A percentile compares a stretch with the other conserved stretches of the same genome.
Evolutionary conservation across 441 rosid genomes (phyloP).

Genomic region (Arabidopsis hybrid): DNA sequence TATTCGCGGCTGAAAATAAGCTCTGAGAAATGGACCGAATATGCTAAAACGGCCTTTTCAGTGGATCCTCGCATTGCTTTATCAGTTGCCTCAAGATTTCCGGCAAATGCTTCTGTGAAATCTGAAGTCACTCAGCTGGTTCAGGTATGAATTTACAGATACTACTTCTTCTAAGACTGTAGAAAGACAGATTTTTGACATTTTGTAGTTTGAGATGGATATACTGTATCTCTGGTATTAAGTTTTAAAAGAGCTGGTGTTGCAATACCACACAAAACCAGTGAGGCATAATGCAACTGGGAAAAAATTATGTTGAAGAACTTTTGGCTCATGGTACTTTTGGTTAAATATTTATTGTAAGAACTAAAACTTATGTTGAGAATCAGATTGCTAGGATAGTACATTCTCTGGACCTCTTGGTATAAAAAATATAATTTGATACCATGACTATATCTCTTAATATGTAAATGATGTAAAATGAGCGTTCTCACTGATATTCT

Average conservation of each 20-base stretch:
- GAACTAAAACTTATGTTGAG: constrained; percentile 5
- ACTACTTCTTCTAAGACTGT: not conserved
- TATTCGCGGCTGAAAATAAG: constrained; percentile 72
- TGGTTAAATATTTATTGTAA: constrained; percentile 5
- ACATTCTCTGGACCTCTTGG: constrained; percentile 25
- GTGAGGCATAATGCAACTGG: constrained; percentile 30
- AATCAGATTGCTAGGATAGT: constrained; percentile 8
- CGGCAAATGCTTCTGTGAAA: constrained; percentile 71
- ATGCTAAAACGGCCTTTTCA: constrained; percentile 85
- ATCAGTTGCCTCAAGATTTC: constrained; percentile 86
- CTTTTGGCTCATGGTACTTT: constrained; percentile 5
- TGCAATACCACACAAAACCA: constrained; percentile 10
- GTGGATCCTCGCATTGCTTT: constrained; percentile 94
- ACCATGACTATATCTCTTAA: constrained; percentile 2
- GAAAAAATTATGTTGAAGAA: not conserved
- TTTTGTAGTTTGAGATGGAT: constrained; percentile 24
- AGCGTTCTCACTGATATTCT: constrained; percentile 27
- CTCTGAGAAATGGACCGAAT: constrained; percentile 88
- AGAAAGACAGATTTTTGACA: constrained; percentile 11
- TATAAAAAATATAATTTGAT: constrained; percentile 17
- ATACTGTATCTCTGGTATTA: not conserved
- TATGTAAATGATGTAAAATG: constrained; percentile 21
- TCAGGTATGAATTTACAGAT: constrained; percentile 63
- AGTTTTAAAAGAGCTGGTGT: constrained; percentile 5
- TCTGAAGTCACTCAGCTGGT: constrained; percentile 90